These are phyloP conservation scores for Achaetomiella virescens DNA, from an alignment of 495 filamentous ascomycete genomes.

Conservation along the genomic window DNA sequence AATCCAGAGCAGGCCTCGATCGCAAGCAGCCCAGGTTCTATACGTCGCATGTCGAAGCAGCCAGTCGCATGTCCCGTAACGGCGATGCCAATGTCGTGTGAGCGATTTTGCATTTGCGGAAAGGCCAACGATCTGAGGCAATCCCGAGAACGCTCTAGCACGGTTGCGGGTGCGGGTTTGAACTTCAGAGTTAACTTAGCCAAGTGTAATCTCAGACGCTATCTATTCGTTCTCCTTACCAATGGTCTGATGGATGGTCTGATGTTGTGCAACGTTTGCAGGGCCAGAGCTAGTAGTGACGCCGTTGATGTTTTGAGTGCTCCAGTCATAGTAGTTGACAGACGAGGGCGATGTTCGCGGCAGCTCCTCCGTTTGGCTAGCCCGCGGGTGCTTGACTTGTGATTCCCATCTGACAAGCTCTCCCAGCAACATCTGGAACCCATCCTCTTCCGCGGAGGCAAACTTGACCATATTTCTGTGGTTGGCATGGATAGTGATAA, in stretches of 20 bases:
- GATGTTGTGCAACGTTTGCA: neutral
- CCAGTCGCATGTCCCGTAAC: conserved; percentile 32
- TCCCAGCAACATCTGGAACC: conserved; percentile 31
- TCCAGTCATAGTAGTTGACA: neutral
- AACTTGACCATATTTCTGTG: conserved; percentile 41
- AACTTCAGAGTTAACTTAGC: neutral
- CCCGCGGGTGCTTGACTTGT: neutral
- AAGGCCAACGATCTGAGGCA: conserved; percentile 21
- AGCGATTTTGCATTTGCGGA: conserved; percentile 23
- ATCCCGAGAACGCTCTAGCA: neutral
- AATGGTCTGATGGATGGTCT: neutral
- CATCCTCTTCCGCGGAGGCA: conserved; percentile 23
- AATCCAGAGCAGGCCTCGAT: conserved; percentile 39
- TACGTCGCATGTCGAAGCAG: conserved; percentile 28
- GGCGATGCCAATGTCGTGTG: conserved; percentile 15
- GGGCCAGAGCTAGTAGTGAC: neutral
- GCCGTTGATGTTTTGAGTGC: neutral
- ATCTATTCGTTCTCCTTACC: conserved; percentile 13
- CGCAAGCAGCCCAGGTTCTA: conserved; percentile 26
- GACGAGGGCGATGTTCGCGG: neutral
- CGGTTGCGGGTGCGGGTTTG: neutral
- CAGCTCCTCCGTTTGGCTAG: neutral
- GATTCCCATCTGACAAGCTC: conserved; percentile 14
- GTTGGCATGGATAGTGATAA: conserved; percentile 31
- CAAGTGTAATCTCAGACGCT: conserved; percentile 3